Conservation (phyloP, 345 rosid genomes). For the Hirschfeldia incana region DNA sequence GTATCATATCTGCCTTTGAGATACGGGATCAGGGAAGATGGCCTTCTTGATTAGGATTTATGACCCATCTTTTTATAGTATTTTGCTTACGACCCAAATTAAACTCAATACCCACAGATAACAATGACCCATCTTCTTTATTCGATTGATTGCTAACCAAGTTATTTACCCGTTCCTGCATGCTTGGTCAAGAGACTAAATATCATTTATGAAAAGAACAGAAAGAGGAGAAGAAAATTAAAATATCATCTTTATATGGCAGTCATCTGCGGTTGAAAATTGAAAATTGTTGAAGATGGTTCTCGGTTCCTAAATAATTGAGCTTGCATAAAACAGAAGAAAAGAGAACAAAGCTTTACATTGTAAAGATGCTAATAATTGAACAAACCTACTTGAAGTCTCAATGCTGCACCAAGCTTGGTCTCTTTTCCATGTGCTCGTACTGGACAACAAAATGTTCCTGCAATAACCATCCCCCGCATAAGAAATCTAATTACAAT, state of each 20-base stretch:
- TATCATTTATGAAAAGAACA: neutral
- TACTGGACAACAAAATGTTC: constrained; percentile 77
- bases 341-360: constrained; percentile 56
- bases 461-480: constrained; percentile 47
- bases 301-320: constrained; percentile 32
- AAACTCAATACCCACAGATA: neutral
- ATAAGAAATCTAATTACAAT: too few species aligned
- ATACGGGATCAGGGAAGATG: neutral
- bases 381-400: constrained; percentile 41
- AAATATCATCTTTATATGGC: constrained; percentile 10
- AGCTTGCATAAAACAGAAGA: constrained; percentile 13
- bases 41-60: neutral
- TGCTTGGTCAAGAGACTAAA: constrained; percentile 9
- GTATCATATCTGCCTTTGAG: neutral
- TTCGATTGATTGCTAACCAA: constrained; percentile 2
- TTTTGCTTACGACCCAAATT: neutral
- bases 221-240: neutral
- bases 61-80: neutral
- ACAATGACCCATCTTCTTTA: neutral
- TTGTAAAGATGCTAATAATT: constrained; percentile 38
- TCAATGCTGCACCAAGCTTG: constrained; percentile 75
- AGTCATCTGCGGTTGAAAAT: constrained; percentile 25
- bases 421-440: constrained; percentile 91
- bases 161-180: neutral
- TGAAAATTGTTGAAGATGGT: constrained; percentile 20